Evolutionary conservation across 164 flowering plant species (phyloP).

Genomic region (Buxus sempervirens): DNA sequence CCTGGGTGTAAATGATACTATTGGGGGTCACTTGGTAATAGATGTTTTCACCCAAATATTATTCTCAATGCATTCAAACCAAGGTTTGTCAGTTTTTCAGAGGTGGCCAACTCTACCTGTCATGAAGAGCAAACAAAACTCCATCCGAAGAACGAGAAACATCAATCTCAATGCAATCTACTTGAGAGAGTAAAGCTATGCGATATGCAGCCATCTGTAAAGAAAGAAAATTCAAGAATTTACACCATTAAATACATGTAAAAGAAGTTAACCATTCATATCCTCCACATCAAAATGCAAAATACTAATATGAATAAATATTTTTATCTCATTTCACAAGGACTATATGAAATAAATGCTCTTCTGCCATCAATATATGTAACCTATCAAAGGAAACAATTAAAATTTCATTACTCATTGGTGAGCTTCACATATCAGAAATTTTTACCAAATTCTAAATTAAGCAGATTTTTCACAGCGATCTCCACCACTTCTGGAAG

Average conservation of each 20-base stretch:
- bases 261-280: background rate
- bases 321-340: no score
- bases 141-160: slow-evolving; percentile 95
- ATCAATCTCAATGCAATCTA: slow-evolving; percentile 95
- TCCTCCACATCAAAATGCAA: background rate
- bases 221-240: background rate
- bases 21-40: no score
- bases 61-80: no score
- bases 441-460: no score
- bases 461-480: background rate
- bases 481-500: background rate
- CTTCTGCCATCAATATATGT: background rate
- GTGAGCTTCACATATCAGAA: background rate
- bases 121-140: slow-evolving; percentile 86
- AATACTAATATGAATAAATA: background rate
- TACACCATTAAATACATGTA: background rate
- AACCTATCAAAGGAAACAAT: background rate
- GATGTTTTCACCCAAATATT: no score
- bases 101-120: slow-evolving; percentile 47
- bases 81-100: background rate
- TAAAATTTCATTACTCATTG: no score
- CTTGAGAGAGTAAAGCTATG: slow-evolving; percentile 63
- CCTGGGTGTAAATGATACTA: background rate
- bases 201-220: slow-evolving; percentile 76
- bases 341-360: background rate